Conservation (phyloP, 148 eudicot genomes). For the Rhododendron griersonianum region DNA sequence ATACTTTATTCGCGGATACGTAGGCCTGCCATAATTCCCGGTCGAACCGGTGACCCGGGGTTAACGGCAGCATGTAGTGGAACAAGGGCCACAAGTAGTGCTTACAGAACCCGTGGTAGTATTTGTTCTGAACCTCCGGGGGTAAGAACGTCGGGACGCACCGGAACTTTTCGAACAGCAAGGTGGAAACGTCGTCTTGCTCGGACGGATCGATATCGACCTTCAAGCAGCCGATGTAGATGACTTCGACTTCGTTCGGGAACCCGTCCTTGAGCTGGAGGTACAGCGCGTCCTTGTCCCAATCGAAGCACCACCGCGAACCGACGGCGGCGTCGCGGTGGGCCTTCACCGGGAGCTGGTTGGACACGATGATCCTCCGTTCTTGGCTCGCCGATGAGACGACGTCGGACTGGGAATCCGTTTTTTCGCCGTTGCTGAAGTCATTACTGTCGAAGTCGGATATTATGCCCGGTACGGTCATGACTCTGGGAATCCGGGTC, state of each 20-base stretch:
- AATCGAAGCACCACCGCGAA: slow-evolving; percentile 46
- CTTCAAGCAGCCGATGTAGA: slow-evolving; percentile 56
- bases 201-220: slow-evolving; percentile 41
- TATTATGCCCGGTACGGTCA: slow-evolving; percentile 46
- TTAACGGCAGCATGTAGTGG: slow-evolving; percentile 71
- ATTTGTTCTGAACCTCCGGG: slow-evolving; percentile 41
- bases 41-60: slow-evolving; percentile 47
- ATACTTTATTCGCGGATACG: slow-evolving; percentile 65
- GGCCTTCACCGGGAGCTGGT: slow-evolving; percentile 53
- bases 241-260: slow-evolving; percentile 34
- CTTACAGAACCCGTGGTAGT: slow-evolving; percentile 84
- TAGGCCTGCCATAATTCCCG: slow-evolving; percentile 60
- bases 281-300: slow-evolving; percentile 47
- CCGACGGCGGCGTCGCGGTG: slow-evolving; percentile 9
- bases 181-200: slow-evolving; percentile 55
- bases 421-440: not conserved
- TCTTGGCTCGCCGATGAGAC: slow-evolving; percentile 10
- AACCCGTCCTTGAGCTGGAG: slow-evolving; percentile 68
- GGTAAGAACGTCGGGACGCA: slow-evolving; percentile 73
- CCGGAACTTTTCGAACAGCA: slow-evolving; percentile 40
- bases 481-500: slow-evolving; percentile 26
- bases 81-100: slow-evolving; percentile 78
- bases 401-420: not conserved
- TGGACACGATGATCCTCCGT: slow-evolving; percentile 49
- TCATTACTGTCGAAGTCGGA: slow-evolving; percentile 20